Base-by-base conservation (phyloP, 1,284 basidiomycete genomes). In the Sporisorium exsertum region DNA sequence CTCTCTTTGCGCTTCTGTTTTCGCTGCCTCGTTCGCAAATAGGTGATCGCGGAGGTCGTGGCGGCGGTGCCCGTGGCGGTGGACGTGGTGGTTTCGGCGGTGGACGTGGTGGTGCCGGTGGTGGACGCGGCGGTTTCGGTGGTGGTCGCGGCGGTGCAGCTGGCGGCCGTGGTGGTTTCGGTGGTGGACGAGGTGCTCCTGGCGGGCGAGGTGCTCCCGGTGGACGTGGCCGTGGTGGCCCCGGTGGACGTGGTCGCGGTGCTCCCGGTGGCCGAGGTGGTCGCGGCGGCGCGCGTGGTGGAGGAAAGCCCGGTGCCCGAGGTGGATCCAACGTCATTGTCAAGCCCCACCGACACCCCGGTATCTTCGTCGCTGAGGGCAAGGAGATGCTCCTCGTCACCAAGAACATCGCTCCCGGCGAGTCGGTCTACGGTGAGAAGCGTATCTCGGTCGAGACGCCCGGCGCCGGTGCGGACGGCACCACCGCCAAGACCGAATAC, bases 361-460 rank as follows among this genome's bases (percentile, higher is more conserved):
- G 96, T 74, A 91, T 99, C 78, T 87, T 87, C 69, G 85, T 87
- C 51, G 87, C 87, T 46, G 81, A 85, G 70, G 83, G 83, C 71
- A 97, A 99, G 88, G 97, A 99, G 86, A 93, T 94, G 84, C 90
- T 99, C 87, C 89, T 99, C 74, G 96, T 99, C 86, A 99, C 96
- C 57, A 95, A 95, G 88, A 99, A 98, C 87, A 90, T 99, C 79
- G 94, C 93, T 54, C 96, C 97, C 13, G 97, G 96, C 66, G 96
- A 99, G 86, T 93, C 93, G 20, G 97, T 99, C 26, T 99, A 99
- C 87, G 97, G 96, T 79, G 96, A 99, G 88, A 99, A 99, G 86
- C 83, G 87, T 56, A 87, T 87, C 72, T 81, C 83, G 37, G 86
- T 87, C 66, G 89, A 87, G 93, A 75, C 79, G 1, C 95, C 87